Evolutionary conservation across 805 yeast species (phyloP), one percentile per base, ranked within the genome.

Genomic region (Myxozyma melibiosi): DNA sequence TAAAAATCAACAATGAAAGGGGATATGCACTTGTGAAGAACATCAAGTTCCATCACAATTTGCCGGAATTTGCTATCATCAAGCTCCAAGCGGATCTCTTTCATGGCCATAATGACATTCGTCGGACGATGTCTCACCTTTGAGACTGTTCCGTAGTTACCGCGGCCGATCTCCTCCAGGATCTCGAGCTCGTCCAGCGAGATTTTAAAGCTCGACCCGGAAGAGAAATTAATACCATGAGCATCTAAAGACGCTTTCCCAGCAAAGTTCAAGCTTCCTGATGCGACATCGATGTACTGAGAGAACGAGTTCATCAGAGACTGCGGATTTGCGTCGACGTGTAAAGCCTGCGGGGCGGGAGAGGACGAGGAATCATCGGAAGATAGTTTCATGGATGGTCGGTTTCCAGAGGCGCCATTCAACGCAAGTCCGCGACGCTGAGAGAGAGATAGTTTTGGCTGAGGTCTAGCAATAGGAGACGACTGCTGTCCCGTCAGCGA

Each of bases 11-110:
- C 97, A 69, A 94, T 91, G 70, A 83, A 89, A 1, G 94, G 95
- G 14, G 95, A 85, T 63, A 82, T 82, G 74, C 98, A 94, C 67
- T 86, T 88, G 74, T 94, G 98, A 63, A 94, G 78, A 51, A 94
- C 86, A 67, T 94, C 98, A 60, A 94, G 77, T 71, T 94, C 99
- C 98, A 94, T 94, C 66, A 94, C 76, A 63, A 94, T 94, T 69
- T 94, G 98, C 59, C 92, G 81, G 71, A 94, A 88, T 70, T 90
- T 90, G n/a, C 88, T 80, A 67, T 92, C 97, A 69, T 94, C 98
- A 58, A 94, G 78, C 70, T 92, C 98, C 44, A 94, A 75, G 52
- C 97, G 78, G 43, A 94, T 96, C 71, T 94, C 98, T 72, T 94
- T 94, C 95, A 94, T 90, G 1, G 98, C 98, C 97, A 94, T 90